Percentiles rank a stretch among this genome's conserved stretches.
Evolutionary conservation across 805 yeast genomes (phyloP).

Genomic region (Spathaspora girioi): DNA sequence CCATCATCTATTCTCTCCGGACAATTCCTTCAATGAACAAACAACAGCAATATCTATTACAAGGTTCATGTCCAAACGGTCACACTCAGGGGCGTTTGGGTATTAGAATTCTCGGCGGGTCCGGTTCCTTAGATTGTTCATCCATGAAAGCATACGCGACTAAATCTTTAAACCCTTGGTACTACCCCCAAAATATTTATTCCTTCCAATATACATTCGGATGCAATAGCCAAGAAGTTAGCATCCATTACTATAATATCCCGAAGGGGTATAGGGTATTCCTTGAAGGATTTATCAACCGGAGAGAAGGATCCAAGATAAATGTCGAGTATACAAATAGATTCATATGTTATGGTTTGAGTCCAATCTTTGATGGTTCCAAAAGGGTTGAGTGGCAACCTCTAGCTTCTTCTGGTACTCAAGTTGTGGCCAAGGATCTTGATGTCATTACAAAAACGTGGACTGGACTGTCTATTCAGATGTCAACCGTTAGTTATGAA

Average conservation of each 20-base stretch:
- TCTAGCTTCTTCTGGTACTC: background rate
- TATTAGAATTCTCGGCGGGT: conserved; percentile 7
- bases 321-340: conserved; percentile 4
- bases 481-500: background rate
- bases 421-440: conserved; percentile 7
- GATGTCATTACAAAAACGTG: conserved; percentile 18
- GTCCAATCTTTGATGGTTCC: conserved; percentile 9
- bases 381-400: conserved; percentile 10
- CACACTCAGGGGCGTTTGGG: conserved; percentile 18
- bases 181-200: conserved; percentile 9
- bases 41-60: conserved; percentile 7
- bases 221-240: conserved; percentile 7
- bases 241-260: conserved; percentile 10
- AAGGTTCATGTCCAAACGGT: conserved; percentile 19
- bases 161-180: conserved; percentile 16
- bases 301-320: background rate
- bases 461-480: conserved; percentile 3
- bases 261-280: conserved; percentile 15
- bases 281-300: conserved; percentile 8
- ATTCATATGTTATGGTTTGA: conserved; percentile 6
- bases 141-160: conserved; percentile 13
- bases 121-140: conserved; percentile 14
- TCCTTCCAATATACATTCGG: conserved; percentile 1
- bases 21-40: conserved; percentile 11
- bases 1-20: conserved; percentile 10